Conservation (phyloP, 2,329 filamentous ascomycete genomes). For the Erysiphe pulchra region DNA sequence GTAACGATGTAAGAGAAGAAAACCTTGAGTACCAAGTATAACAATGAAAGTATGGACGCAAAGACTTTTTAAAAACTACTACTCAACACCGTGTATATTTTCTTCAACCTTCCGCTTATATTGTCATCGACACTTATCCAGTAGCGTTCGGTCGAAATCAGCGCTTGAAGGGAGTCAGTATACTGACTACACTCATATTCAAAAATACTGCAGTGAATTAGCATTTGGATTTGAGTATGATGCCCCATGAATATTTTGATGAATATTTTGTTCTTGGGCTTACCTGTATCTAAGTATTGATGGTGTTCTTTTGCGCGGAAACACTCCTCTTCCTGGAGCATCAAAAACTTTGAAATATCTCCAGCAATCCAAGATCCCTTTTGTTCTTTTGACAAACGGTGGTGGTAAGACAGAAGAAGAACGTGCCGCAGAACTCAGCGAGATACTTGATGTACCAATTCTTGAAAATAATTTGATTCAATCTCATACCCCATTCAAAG, state of each 20-base stretch:
- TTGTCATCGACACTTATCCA: background rate
- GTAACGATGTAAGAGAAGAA: no score
- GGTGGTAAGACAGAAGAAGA: constrained; percentile 63
- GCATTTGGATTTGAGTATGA: background rate
- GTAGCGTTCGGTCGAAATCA: background rate
- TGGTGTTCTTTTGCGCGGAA: constrained; percentile 73
- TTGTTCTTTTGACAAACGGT: constrained; percentile 88
- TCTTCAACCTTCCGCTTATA: no score
- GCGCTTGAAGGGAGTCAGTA: background rate
- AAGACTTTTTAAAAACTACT: no score
- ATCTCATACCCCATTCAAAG: constrained; percentile 71
- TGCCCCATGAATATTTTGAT: background rate
- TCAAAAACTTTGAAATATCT: constrained; percentile 47
- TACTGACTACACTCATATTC: background rate
- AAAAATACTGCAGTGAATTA: background rate
- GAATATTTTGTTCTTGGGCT: no score
- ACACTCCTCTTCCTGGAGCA: constrained; percentile 55
- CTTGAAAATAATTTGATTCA: constrained; percentile 53
- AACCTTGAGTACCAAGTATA: no score
- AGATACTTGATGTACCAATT: constrained; percentile 36
- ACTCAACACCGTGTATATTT: no score
- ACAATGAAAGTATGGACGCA: no score
- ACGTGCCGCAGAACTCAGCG: constrained; percentile 42
- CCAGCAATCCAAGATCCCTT: constrained; percentile 52
- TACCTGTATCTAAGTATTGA: constrained; percentile 31